phyloP scores from a whole-genome alignment of 768 basidiomycete species.

The Mycena sanguinolenta region DNA sequence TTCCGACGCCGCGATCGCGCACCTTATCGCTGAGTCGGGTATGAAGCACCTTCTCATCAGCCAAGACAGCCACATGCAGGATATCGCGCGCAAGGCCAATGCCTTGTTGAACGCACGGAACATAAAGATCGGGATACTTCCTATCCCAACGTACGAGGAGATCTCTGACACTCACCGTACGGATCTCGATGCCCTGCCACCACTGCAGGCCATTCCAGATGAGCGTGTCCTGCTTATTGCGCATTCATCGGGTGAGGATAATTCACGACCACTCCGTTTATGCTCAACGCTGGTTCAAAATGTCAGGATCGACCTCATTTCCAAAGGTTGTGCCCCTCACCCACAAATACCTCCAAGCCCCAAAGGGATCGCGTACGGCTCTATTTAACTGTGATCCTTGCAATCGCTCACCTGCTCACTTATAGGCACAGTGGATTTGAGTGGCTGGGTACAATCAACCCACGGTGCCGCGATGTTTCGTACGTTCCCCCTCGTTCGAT shows the following conservation, averaged over 20 bases:
- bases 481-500: slow-evolving; percentile 9
- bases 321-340: slow-evolving; percentile 20
- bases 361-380: slow-evolving; percentile 1
- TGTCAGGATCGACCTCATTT: slow-evolving; percentile 21
- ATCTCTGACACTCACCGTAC: neutral
- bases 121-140: neutral
- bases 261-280: neutral
- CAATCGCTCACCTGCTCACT: neutral
- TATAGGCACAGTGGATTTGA: neutral
- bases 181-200: slow-evolving; percentile 11
- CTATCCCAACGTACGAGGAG: too few relatives aligned
- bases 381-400: neutral
- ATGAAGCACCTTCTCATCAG: slow-evolving; percentile 11
- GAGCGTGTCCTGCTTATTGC: slow-evolving; percentile 12
- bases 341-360: slow-evolving; percentile 4
- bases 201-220: slow-evolving; percentile 15
- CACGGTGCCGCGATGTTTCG: slow-evolving; percentile 24
- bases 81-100: slow-evolving; percentile 11
- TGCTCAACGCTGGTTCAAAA: slow-evolving; percentile 11
- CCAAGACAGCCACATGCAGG: slow-evolving; percentile 16
- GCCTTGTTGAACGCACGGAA: neutral
- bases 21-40: slow-evolving; percentile 17
- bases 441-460: slow-evolving; percentile 4
- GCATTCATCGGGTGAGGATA: slow-evolving; percentile 21
- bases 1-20: slow-evolving; percentile 10